Evolutionary conservation across 140 eudicot genomes (phyloP).

Genomic region (Anethum foeniculum): DNA sequence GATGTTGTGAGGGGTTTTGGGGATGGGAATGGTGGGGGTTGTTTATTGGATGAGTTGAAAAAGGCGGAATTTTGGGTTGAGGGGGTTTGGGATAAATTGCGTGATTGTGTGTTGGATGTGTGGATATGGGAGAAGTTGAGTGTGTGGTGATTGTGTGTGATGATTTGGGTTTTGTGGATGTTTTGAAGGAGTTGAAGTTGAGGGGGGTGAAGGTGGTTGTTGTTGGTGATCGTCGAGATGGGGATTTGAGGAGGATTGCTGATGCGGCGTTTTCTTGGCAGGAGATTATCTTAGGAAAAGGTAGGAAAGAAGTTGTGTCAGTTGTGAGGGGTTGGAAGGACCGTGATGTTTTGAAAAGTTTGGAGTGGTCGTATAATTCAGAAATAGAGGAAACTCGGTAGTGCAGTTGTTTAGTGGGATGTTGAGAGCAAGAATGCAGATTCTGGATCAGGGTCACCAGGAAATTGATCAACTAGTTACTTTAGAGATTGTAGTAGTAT

Average conservation of each 20-base stretch:
- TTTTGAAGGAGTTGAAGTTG: constrained; percentile 63
- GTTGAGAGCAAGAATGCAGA: neutral
- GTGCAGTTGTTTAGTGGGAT: neutral
- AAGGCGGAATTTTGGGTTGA: constrained; percentile 78
- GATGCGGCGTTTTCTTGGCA: constrained; percentile 84
- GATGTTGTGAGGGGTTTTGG: constrained; percentile 43
- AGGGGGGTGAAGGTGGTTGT: constrained; percentile 81
- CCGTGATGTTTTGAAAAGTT: constrained; percentile 46
- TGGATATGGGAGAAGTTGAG: constrained; percentile 49
- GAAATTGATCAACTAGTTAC: neutral
- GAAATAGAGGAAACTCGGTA: neutral
- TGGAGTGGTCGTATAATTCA: constrained; percentile 66
- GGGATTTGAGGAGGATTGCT: constrained; percentile 56
- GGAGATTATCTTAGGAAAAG: constrained; percentile 72
- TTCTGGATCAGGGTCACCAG: neutral
- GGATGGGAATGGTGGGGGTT: constrained; percentile 65
- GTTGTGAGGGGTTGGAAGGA: constrained; percentile 81
- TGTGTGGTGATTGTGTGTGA: constrained; percentile 78
- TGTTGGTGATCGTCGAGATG: constrained; percentile 66
- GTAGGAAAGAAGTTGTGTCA: constrained; percentile 48
- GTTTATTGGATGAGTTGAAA: constrained; percentile 68
- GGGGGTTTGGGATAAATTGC: constrained; percentile 49
- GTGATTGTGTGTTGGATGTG: constrained; percentile 60
- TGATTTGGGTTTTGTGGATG: constrained; percentile 64
- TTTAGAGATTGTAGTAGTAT: too few relatives aligned